Evolutionary conservation across 257 asterid species (phyloP), one percentile per base, ranked within the genome.

Genomic region (Jacaranda mimosifolia): DNA sequence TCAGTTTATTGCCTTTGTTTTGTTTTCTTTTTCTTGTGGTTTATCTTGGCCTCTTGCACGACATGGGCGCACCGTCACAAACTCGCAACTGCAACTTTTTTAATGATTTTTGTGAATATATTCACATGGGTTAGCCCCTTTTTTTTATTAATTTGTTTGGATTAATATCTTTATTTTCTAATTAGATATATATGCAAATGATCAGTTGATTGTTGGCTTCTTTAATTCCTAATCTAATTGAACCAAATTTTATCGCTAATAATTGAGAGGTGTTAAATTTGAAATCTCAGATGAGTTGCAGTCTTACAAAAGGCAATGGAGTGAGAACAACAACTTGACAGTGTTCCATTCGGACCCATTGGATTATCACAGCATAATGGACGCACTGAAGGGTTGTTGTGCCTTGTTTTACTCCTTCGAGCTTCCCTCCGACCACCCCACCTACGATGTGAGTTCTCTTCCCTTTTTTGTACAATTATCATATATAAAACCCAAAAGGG

Each of bases 381-480:
- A 93, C 17, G 97, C 99, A 0, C 74, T 96, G 18, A 92, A 86
- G 77, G 97, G 97, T 0, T 96, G 98, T 17, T 87, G 72, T 55
- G 97, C 96, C 55, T 80, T 96, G 86, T 91, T 96, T 81, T 93
- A 93, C 92, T 84, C 92, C 9, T 93, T 93, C 74, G 97, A 93
- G 85, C 88, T 90, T 32, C 96, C 98, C 18, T 74, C 87, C 51
- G 97, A 96, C 46, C 84, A 91, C 52, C 89, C 97, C 12, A 83
- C 84, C 18, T 93, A 91, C 68, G 98, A 96, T 79, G 99, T 96
- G 86, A 73, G 97, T 75, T 56, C 46, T n/a, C n/a, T n/a, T n/a
- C n/a, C n/a, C n/a, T n/a, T n/a, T n/a, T n/a, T n/a, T n/a, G n/a
- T n/a, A n/a, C n/a, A n/a, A n/a, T n/a, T n/a, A n/a, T n/a, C n/a